These are phyloP conservation scores for Ormosia semicastrata DNA, from an alignment of 306 rosid genomes.

Conservation along the genomic window DNA sequence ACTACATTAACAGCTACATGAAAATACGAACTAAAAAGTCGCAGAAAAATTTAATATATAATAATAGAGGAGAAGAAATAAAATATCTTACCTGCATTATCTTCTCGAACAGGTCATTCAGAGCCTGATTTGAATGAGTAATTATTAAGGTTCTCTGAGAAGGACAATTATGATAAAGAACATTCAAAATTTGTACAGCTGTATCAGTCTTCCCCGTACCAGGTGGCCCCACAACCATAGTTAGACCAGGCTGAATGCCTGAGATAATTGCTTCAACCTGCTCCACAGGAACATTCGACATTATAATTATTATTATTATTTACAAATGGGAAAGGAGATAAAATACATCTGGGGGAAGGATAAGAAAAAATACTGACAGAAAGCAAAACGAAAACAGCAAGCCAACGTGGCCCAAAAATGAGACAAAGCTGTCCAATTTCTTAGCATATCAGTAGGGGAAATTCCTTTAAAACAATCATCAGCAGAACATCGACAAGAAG, in stretches of 20 bases:
- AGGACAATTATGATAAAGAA: slow-evolving; percentile 96
- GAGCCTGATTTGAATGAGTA: slow-evolving; percentile 97
- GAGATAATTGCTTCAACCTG: slow-evolving; percentile 92
- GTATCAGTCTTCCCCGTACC: slow-evolving; percentile 99
- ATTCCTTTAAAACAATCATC: neutral
- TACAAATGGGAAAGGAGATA: neutral
- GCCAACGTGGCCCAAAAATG: neutral
- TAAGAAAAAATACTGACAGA: neutral
- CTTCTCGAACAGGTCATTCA: slow-evolving; percentile 96
- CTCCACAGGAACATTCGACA: slow-evolving; percentile 7
- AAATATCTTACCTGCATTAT: slow-evolving; percentile 71
- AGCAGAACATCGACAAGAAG: slow-evolving; percentile 4
- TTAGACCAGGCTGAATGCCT: slow-evolving; percentile 94
- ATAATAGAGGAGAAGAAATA: neutral
- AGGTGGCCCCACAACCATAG: slow-evolving; percentile 99
- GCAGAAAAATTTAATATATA: neutral
- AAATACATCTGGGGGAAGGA: neutral
- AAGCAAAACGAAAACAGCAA: slow-evolving; percentile 15
- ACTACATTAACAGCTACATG: neutral
- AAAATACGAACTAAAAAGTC: neutral
- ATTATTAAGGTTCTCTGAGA: slow-evolving; percentile 95
- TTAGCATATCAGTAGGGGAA: neutral
- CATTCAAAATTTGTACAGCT: slow-evolving; percentile 94
- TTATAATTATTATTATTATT: neutral
- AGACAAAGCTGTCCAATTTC: too few species aligned